phyloP scores from a whole-genome alignment of 768 basidiomycete species.

The Saitozyma sp. region DNA sequence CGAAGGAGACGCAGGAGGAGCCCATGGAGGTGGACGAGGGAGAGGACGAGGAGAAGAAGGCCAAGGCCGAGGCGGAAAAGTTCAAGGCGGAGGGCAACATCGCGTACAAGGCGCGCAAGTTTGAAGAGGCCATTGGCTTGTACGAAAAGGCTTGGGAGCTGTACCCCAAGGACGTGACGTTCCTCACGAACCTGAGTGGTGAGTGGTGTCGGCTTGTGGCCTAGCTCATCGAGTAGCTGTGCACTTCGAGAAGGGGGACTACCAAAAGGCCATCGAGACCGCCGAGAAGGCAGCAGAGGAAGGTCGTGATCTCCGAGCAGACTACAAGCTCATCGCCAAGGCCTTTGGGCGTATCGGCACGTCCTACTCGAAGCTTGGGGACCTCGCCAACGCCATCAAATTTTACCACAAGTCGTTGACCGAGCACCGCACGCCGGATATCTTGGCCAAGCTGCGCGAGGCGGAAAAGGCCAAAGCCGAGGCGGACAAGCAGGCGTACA shows the following conservation, averaged over 20 bases:
- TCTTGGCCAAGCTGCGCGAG: conserved; percentile 83
- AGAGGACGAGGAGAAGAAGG: conserved; percentile 67
- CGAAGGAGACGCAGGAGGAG: conserved; percentile 35
- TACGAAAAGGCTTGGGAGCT: conserved; percentile 89
- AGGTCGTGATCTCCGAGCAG: conserved; percentile 83
- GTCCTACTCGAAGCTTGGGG: conserved; percentile 77
- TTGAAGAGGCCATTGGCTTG: conserved; percentile 70
- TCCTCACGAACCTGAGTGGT: conserved; percentile 87
- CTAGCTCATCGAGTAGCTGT: conserved; percentile 61
- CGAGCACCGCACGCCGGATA: conserved; percentile 92
- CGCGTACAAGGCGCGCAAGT: conserved; percentile 82
- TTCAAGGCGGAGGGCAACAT: conserved; percentile 76
- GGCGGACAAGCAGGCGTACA: conserved; percentile 74
- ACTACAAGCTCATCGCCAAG: conserved; percentile 94
- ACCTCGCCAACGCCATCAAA: conserved; percentile 76
- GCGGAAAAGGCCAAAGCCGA: conserved; percentile 77
- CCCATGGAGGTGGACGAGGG: conserved; percentile 62
- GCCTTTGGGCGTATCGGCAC: conserved; percentile 86
- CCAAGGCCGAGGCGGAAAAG: conserved; percentile 74
- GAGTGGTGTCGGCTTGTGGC: conserved; percentile 9
- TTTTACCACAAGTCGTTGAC: conserved; percentile 90
- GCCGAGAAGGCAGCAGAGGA: conserved; percentile 97
- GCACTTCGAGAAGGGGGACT: conserved; percentile 91
- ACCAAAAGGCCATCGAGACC: conserved; percentile 82
- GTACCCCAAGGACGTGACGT: conserved; percentile 91